Conservation (phyloP, 1,284 basidiomycete species). For the Ganoderma multipileum region DNA sequence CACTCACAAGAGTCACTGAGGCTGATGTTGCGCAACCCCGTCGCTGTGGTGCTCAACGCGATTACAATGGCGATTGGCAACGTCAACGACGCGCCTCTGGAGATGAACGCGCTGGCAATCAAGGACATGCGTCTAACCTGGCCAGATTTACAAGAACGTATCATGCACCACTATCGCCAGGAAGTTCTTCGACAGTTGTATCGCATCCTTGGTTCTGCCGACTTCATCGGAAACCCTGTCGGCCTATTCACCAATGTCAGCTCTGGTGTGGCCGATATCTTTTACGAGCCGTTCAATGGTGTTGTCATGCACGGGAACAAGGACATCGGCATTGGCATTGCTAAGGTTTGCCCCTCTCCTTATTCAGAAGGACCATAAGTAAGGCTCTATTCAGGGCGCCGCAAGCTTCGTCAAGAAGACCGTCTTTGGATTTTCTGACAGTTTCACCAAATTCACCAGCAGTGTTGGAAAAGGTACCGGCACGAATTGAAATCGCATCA, state of each 20-base stretch:
- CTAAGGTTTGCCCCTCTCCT: conserved; percentile 65
- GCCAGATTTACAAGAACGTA: conserved; percentile 85
- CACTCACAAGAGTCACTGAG: conserved; percentile 44
- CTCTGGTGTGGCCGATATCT: conserved; percentile 98
- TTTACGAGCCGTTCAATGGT: conserved; percentile 98
- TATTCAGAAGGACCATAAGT: neutral
- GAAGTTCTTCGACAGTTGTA: conserved; percentile 95
- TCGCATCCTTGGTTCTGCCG: conserved; percentile 95
- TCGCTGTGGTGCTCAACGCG: conserved; percentile 94
- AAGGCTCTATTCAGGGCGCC: conserved; percentile 67
- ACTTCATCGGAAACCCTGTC: conserved; percentile 94
- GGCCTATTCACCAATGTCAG: conserved; percentile 99
- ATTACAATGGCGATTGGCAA: conserved; percentile 98
- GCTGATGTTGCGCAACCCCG: conserved; percentile 87
- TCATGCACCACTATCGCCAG: conserved; percentile 94
- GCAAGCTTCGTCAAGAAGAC: conserved; percentile 99
- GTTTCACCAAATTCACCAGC: conserved; percentile 96
- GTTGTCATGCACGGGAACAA: conserved; percentile 97
- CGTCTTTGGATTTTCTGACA: conserved; percentile 95
- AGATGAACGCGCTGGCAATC: conserved; percentile 93
- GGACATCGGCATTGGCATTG: conserved; percentile 97
- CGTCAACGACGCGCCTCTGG: conserved; percentile 96
- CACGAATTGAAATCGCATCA: conserved; percentile 2
- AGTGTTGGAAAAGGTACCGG: conserved; percentile 91
- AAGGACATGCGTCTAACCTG: conserved; percentile 93